Percentiles rank a stretch among this genome's conserved stretches.
Conservation (phyloP, 306 rosid genomes). For the Corylus heterophylla region DNA sequence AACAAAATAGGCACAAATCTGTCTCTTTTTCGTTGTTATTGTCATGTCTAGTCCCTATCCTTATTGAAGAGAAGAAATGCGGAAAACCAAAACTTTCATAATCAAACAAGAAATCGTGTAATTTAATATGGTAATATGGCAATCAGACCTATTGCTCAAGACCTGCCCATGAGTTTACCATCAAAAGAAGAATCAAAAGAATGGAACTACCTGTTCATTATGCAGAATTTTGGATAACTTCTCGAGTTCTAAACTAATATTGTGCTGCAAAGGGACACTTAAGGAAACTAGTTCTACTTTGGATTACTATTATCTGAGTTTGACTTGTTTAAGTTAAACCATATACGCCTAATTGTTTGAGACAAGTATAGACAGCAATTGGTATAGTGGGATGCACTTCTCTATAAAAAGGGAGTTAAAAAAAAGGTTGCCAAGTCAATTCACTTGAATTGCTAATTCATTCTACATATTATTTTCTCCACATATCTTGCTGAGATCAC, state of each 20-base stretch:
- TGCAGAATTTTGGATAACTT: not conserved
- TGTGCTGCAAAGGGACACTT: not conserved
- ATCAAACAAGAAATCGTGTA: not conserved
- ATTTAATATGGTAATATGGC: not conserved
- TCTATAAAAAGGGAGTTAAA: not conserved
- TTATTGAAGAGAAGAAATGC: not conserved
- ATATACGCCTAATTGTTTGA: not conserved
- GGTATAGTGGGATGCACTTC: not conserved
- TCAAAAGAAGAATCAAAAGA: not conserved
- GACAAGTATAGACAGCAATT: not conserved
- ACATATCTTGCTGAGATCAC: not conserved
- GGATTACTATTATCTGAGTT: not conserved
- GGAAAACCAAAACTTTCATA: not conserved
- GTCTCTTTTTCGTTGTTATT: not conserved
- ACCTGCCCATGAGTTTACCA: not conserved
- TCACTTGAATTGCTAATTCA: not conserved
- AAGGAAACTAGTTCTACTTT: not conserved
- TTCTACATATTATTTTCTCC: not conserved
- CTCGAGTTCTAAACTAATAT: not conserved
- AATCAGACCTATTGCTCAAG: not conserved
- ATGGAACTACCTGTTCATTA: not conserved
- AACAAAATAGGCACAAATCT: no score
- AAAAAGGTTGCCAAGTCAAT: not conserved
- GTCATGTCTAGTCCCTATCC: slow-evolving; percentile 1
- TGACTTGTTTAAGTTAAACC: not conserved